Evolutionary conservation across 1,284 basidiomycete genomes (phyloP), one percentile per base, ranked within the genome.

Genomic region (Ganoderma boninense): DNA sequence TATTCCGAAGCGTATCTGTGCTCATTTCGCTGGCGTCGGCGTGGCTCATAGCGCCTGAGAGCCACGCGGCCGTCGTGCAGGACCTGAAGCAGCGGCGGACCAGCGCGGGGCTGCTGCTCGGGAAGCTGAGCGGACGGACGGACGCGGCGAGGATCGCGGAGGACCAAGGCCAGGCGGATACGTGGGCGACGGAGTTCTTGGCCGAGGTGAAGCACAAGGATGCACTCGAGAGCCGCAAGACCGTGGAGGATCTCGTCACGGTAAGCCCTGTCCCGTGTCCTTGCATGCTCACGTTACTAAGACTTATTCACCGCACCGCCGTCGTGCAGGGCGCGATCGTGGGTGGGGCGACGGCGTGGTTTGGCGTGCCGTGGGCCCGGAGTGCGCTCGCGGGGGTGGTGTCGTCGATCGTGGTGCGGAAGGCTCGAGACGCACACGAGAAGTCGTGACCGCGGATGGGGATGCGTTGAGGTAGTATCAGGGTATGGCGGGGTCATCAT

Each of bases 51-150:
- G 60, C 23, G 13, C 18, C 23, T 29, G 60, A 62, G 0, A 10
- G 8, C 4, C 60, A 62, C n/a, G 8, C 35, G 3, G 40, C 60
- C 40, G 11, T 62, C 11, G 40, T 62, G 23, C n/a, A 16, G 1
- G 60, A 62, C 60, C 38, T 62, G 60, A 62, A 42, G 20, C 23
- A 43, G 38, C 60, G 60, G 10, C 38, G 60, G 20, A 62, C 40
- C 3, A 40, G 60, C 23, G 60, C 60, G 8, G 40, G 20, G 2
- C 14, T 62, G 40, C 14, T 62, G 40, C 60, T 62, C 14, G 60
- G 60, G 16, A n/a, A 26, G 40, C 23, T 62, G 38, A 62, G n/a
- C 4, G 60, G 60, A 7, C 20, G 60, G 40, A 10, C 38, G 14
- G 60, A 62, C 14, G 35, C 38, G 6, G 38, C 60, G 23, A 62